Percentiles rank a stretch among this genome's conserved stretches.
phyloP scores from a whole-genome alignment of 1,284 basidiomycete genomes.

The Cerrena zonata region DNA sequence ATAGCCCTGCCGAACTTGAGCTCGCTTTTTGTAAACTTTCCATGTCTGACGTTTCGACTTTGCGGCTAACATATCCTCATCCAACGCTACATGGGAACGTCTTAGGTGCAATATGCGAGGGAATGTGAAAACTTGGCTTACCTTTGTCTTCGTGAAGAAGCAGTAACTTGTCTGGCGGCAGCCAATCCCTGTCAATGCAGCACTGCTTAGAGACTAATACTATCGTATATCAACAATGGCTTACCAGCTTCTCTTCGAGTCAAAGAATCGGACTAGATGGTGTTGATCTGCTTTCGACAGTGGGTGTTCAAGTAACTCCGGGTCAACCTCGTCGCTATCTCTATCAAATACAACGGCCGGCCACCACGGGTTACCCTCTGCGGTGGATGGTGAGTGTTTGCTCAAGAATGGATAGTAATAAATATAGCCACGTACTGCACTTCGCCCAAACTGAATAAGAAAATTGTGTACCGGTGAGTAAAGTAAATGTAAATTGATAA shows the following conservation, averaged over 20 bases:
- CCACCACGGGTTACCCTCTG: constrained; percentile 41
- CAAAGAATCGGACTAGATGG: constrained; percentile 47
- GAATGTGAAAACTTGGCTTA: neutral
- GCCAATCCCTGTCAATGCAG: constrained; percentile 3
- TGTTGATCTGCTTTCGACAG: constrained; percentile 17
- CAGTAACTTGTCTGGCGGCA: constrained; percentile 5
- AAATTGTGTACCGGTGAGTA: neutral
- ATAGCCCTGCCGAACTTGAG: neutral
- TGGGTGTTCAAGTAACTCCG: constrained; percentile 25
- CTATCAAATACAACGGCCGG: constrained; percentile 38
- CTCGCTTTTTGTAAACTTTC: constrained; percentile 3
- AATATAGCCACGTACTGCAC: constrained; percentile 31
- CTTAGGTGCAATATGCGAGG: neutral
- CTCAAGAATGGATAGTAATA: too few relatives aligned
- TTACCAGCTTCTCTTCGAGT: constrained; percentile 36
- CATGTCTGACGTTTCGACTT: constrained; percentile 12
- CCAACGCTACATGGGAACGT: constrained; percentile 11
- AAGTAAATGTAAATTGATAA: neutral
- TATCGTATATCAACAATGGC: constrained; percentile 5
- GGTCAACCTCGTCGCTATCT: constrained; percentile 35
- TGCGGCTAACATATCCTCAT: constrained; percentile 13
- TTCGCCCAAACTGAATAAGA: constrained; percentile 38
- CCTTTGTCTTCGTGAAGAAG: constrained; percentile 11
- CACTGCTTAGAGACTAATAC: neutral
- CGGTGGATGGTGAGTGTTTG: too few relatives aligned